Percentiles rank a stretch among this genome's conserved stretches.
These are phyloP conservation scores for Hypsizygus marmoreus DNA, from an alignment of 768 basidiomycete genomes.

Conservation along the genomic window DNA sequence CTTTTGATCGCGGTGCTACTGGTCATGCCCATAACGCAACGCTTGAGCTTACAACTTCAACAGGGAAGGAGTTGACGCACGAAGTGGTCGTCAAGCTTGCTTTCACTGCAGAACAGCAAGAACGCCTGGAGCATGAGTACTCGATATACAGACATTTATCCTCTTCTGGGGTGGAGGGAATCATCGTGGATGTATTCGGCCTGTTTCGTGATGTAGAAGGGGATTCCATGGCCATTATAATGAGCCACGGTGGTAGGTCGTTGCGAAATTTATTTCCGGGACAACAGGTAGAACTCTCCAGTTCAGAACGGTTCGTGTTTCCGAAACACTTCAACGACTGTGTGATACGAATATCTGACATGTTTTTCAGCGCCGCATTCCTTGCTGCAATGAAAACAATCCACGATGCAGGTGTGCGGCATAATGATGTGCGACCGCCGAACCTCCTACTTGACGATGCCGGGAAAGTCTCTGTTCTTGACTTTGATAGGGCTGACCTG, in stretches of 20 bases:
- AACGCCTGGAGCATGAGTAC: slow-evolving; percentile 13
- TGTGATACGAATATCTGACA: too few relatives aligned
- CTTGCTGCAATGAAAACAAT: slow-evolving; percentile 1
- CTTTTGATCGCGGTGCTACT: slow-evolving; percentile 8
- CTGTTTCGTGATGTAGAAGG: slow-evolving; percentile 3
- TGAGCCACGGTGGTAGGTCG: slow-evolving; percentile 6
- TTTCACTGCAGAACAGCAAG: slow-evolving; percentile 5
- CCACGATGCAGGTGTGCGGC: background rate
- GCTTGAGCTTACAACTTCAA: slow-evolving; percentile 6
- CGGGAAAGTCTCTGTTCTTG: too few relatives aligned
- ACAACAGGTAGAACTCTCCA: too few relatives aligned
- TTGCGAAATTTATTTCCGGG: too few relatives aligned
- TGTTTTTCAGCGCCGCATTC: too few relatives aligned
- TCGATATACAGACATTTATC: slow-evolving; percentile 10
- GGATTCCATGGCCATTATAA: slow-evolving; percentile 2
- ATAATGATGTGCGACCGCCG: background rate
- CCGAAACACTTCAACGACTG: too few relatives aligned
- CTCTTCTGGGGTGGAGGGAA: slow-evolving; percentile 2
- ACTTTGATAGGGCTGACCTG: too few relatives aligned
- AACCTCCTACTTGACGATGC: too few relatives aligned
- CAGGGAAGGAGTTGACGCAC: background rate
- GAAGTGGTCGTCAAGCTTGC: slow-evolving; percentile 18
- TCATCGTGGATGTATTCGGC: slow-evolving; percentile 13
- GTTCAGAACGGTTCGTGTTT: too few relatives aligned
- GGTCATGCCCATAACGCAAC: slow-evolving; percentile 11